Conservation (phyloP, 2,329 filamentous ascomycete genomes). For the Penicillium sp. region DNA sequence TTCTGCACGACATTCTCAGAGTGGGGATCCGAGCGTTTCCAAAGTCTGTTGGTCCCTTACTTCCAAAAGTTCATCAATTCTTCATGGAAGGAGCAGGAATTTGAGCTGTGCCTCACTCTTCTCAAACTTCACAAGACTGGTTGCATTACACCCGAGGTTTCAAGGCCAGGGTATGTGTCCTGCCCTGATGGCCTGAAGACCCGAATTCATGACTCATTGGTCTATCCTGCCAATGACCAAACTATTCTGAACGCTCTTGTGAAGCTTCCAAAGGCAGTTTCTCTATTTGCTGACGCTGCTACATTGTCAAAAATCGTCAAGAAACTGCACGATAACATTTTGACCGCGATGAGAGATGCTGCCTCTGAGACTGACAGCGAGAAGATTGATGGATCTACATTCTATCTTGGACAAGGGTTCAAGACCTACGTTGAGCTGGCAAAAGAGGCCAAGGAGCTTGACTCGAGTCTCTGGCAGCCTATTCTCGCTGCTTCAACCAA, state of each 20-base stretch:
- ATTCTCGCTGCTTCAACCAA: slow-evolving; percentile 67
- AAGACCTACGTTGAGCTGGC: slow-evolving; percentile 70
- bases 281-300: slow-evolving; percentile 61
- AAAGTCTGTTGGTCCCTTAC: slow-evolving; percentile 73
- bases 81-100: slow-evolving; percentile 70
- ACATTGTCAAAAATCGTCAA: slow-evolving; percentile 68
- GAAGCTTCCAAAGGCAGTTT: slow-evolving; percentile 62
- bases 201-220: slow-evolving; percentile 70
- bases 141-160: slow-evolving; percentile 55
- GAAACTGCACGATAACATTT: slow-evolving; percentile 66
- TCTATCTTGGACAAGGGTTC: slow-evolving; percentile 75
- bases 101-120: slow-evolving; percentile 68
- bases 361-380: slow-evolving; percentile 62
- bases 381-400: slow-evolving; percentile 37
- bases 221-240: slow-evolving; percentile 57
- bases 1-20: slow-evolving; percentile 83
- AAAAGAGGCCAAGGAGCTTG: slow-evolving; percentile 59
- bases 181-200: slow-evolving; percentile 64
- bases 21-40: slow-evolving; percentile 72
- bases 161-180: slow-evolving; percentile 41
- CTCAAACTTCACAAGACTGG: slow-evolving; percentile 58
- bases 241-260: slow-evolving; percentile 70
- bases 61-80: slow-evolving; percentile 81
- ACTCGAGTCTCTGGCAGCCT: slow-evolving; percentile 64
- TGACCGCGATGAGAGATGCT: slow-evolving; percentile 63